Evolutionary conservation across 768 basidiomycete genomes (phyloP).

Genomic region (Rhodosporidiobolus odoratus): DNA sequence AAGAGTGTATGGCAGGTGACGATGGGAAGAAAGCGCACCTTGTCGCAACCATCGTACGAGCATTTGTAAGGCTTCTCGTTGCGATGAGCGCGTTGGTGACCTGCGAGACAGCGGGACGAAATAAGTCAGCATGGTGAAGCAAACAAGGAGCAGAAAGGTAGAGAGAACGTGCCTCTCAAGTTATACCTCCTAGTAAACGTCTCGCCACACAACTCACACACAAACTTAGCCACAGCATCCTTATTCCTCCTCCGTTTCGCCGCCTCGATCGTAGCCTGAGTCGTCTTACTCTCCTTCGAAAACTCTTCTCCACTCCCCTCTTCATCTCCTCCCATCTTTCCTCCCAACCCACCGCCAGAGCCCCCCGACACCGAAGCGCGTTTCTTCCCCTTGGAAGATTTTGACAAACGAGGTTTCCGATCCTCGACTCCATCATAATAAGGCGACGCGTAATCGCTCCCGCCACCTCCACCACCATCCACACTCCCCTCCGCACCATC

Average conservation of each 20-base stretch:
- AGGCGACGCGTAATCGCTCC: no score
- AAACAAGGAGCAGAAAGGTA: neutral
- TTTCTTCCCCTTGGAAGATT: neutral
- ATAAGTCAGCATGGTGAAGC: conserved; percentile 4
- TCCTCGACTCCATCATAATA: no score
- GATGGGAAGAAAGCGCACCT: conserved; percentile 45
- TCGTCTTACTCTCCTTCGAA: conserved; percentile 33
- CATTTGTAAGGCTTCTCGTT: conserved; percentile 78
- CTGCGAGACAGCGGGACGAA: conserved; percentile 46
- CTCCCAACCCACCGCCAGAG: neutral
- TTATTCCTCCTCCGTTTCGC: conserved; percentile 33
- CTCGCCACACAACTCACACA: conserved; percentile 58
- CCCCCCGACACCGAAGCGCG: neutral
- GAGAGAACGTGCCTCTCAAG: conserved; percentile 60
- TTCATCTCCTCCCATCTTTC: neutral
- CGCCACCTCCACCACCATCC: no score
- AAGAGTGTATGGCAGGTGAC: no score
- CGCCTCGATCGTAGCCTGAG: conserved; percentile 38
- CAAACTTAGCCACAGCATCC: conserved; percentile 31
- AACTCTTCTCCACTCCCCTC: conserved; percentile 11
- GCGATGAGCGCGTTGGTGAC: conserved; percentile 93
- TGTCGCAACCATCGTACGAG: conserved; percentile 81
- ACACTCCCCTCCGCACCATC: no score
- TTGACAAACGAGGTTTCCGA: neutral
- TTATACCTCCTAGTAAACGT: conserved; percentile 92